These are phyloP conservation scores for Lolium multiflorum DNA, from an alignment of 176 grass and related monocot genomes.

Conservation along the genomic window DNA sequence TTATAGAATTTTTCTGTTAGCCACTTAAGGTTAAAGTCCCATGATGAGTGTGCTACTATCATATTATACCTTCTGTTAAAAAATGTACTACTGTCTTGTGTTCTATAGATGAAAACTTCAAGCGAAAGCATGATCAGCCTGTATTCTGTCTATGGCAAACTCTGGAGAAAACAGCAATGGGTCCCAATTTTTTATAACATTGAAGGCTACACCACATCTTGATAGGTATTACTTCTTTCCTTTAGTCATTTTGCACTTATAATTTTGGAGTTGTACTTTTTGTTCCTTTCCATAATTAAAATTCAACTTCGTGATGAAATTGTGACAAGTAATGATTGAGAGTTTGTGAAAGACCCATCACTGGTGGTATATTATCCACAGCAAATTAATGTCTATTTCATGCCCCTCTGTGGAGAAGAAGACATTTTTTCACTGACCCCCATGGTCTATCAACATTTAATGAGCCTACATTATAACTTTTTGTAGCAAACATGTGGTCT, in stretches of 20 bases:
- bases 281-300: conserved; percentile 8
- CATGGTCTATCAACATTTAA: conserved; percentile 26
- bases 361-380: background rate
- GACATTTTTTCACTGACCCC: background rate
- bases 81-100: conserved; percentile 29
- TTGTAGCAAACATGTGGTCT: conserved; percentile 83
- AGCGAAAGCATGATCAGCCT: conserved; percentile 66
- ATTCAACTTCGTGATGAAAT: background rate
- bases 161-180: conserved; percentile 62
- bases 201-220: conserved; percentile 62
- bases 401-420: conserved; percentile 4
- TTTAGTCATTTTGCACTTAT: background rate
- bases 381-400: background rate
- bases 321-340: background rate
- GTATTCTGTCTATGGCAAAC: conserved; percentile 80
- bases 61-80: conserved; percentile 36
- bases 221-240: conserved; percentile 62
- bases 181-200: conserved; percentile 78
- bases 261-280: conserved; percentile 14
- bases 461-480: conserved; percentile 35
- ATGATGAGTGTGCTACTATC: background rate
- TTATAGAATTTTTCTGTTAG: conserved; percentile 15
- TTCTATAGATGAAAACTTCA: conserved; percentile 78
- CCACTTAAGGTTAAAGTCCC: background rate
- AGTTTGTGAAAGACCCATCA: conserved; percentile 26